Percentiles rank a stretch among this genome's conserved stretches.
These are phyloP conservation scores for Termitomyces sp. DNA, from an alignment of 768 basidiomycete genomes.

Conservation along the genomic window DNA sequence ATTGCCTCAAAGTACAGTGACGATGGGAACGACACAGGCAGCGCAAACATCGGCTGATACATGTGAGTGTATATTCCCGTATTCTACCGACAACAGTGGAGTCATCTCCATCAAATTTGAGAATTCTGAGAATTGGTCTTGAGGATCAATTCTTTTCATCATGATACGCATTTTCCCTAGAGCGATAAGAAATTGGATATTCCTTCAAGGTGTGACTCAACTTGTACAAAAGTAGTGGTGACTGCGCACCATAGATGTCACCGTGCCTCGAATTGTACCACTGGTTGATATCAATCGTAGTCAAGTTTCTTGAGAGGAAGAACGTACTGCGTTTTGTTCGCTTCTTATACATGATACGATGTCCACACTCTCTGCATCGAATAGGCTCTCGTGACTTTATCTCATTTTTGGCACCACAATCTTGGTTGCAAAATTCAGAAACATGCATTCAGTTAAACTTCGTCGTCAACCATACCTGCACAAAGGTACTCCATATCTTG, in stretches of 20 bases:
- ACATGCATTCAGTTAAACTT: not conserved
- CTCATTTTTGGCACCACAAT: slow-evolving; percentile 90
- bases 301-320: not conserved
- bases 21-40: too few species aligned
- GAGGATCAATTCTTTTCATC: too few species aligned
- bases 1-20: too few species aligned
- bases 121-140: too few species aligned
- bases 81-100: too few species aligned
- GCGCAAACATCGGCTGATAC: too few species aligned
- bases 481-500: slow-evolving; percentile 83
- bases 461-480: slow-evolving; percentile 49
- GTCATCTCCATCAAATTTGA: too few species aligned
- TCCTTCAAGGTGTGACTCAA: too few species aligned
- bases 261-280: slow-evolving; percentile 85
- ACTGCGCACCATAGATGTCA: slow-evolving; percentile 23
- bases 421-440: slow-evolving; percentile 31
- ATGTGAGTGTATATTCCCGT: too few species aligned
- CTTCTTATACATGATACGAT: slow-evolving; percentile 99
- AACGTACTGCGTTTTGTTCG: slow-evolving; percentile 85
- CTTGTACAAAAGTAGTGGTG: too few species aligned
- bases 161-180: too few species aligned
- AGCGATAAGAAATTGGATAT: not conserved
- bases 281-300: slow-evolving; percentile 25
- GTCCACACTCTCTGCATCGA: slow-evolving; percentile 93
- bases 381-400: slow-evolving; percentile 90